phyloP scores from a whole-genome alignment of 2,329 filamentous ascomycete species.

The Aspergillus alliaceus region DNA sequence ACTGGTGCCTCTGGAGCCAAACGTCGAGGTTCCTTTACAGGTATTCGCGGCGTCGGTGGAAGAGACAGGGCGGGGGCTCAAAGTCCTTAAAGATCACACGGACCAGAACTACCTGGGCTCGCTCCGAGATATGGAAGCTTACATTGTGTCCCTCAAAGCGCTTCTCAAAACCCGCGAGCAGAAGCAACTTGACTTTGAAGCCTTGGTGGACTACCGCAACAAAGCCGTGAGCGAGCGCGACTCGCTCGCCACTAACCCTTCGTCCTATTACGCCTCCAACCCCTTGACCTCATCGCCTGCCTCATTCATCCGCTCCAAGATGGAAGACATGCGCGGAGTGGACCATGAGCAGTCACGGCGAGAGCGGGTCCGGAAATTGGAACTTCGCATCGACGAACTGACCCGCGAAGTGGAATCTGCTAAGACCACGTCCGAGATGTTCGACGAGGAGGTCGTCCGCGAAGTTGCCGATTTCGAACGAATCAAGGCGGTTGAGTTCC shows the following conservation, averaged over 20 bases:
- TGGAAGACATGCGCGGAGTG: slow-evolving; percentile 94
- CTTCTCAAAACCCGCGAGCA: slow-evolving; percentile 92
- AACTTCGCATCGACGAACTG: slow-evolving; percentile 88
- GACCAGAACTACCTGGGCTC: slow-evolving; percentile 95
- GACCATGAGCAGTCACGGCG: slow-evolving; percentile 91
- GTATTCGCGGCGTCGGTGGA: slow-evolving; percentile 85
- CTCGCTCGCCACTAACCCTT: slow-evolving; percentile 65
- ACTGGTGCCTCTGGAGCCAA: slow-evolving; percentile 83
- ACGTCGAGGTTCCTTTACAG: slow-evolving; percentile 77
- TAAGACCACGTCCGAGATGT: slow-evolving; percentile 83
- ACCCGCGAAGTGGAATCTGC: slow-evolving; percentile 86
- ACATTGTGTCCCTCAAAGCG: slow-evolving; percentile 80
- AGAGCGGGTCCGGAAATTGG: slow-evolving; percentile 83
- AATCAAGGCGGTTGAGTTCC: slow-evolving; percentile 93
- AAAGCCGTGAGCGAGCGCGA: slow-evolving; percentile 88
- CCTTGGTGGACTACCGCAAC: slow-evolving; percentile 90
- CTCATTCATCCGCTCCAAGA: slow-evolving; percentile 86
- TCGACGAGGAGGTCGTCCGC: slow-evolving; percentile 92
- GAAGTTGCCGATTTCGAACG: slow-evolving; percentile 93
- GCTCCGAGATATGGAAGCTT: slow-evolving; percentile 92
- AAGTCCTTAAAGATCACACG: slow-evolving; percentile 80
- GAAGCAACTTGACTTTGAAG: slow-evolving; percentile 97
- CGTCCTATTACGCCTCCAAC: slow-evolving; percentile 57
- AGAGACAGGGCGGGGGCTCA: slow-evolving; percentile 76
- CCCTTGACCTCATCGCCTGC: slow-evolving; percentile 65